A percentile compares a stretch with the other conserved stretches of the same genome.
phyloP scores from a whole-genome alignment of 2,329 filamentous ascomycete species.

The Penicillium sp. region DNA sequence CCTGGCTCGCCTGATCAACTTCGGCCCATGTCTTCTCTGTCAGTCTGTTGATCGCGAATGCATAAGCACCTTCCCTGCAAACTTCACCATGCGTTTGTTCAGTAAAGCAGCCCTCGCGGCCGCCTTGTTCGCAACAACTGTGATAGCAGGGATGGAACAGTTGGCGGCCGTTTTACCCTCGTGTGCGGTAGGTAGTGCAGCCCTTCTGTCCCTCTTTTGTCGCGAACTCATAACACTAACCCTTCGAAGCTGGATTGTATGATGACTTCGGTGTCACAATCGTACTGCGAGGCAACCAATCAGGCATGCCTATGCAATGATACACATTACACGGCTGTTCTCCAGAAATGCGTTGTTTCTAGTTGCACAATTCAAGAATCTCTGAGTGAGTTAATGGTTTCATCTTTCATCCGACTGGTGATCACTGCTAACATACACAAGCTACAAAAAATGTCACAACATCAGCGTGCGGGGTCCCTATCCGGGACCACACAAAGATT shows the following conservation, averaged over 20 bases:
- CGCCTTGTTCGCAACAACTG: constrained; percentile 8
- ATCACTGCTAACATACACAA: constrained; percentile 19
- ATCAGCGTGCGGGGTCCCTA: constrained; percentile 39
- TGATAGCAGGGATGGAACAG: constrained; percentile 11
- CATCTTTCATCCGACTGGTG: neutral
- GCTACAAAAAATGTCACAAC: constrained; percentile 45
- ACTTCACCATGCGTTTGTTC: constrained; percentile 10
- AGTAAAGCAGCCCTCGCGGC: constrained; percentile 2
- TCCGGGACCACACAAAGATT: constrained; percentile 34
- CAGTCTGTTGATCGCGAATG: constrained; percentile 5
- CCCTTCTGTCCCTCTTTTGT: neutral
- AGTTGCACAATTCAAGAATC: constrained; percentile 40
- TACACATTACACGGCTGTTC: constrained; percentile 28
- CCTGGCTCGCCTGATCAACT: neutral
- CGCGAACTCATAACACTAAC: neutral
- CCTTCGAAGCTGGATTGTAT: constrained; percentile 25
- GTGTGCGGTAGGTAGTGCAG: constrained; percentile 23
- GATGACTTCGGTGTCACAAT: constrained; percentile 28
- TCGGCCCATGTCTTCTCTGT: neutral
- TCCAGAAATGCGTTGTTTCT: constrained; percentile 35
- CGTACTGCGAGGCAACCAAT: constrained; percentile 39
- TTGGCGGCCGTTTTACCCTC: constrained; percentile 18
- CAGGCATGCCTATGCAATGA: constrained; percentile 43
- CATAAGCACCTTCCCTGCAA: neutral
- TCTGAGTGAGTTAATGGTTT: constrained; percentile 28